Conservation (phyloP, 768 basidiomycete genomes). For the Lactarius indigo region DNA sequence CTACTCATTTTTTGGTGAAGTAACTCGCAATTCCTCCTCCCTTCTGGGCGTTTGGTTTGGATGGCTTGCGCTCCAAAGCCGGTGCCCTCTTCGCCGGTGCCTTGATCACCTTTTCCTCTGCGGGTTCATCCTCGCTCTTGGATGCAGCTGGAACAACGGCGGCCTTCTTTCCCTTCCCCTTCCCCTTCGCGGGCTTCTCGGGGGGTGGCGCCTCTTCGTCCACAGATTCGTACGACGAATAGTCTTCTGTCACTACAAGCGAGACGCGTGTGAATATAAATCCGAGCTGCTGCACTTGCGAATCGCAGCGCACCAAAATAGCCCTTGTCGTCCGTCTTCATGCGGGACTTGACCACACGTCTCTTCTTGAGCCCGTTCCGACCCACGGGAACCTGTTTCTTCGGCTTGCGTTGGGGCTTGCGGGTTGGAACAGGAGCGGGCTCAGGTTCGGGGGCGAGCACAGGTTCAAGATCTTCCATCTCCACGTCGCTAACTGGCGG, state of each 20-base stretch:
- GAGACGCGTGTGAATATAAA: background rate
- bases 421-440: slow-evolving; percentile 32
- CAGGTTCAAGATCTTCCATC: slow-evolving; percentile 28
- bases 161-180: slow-evolving; percentile 25
- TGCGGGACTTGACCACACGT: slow-evolving; percentile 56
- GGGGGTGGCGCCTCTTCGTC: slow-evolving; percentile 49
- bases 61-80: slow-evolving; percentile 15
- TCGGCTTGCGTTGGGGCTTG: slow-evolving; percentile 40
- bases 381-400: slow-evolving; percentile 69
- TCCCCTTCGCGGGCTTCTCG: slow-evolving; percentile 20
- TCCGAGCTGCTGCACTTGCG: background rate
- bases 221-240: slow-evolving; percentile 78
- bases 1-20: slow-evolving; percentile 19
- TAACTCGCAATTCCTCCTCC: slow-evolving; percentile 22
- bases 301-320: slow-evolving; percentile 55
- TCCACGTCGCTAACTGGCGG: slow-evolving; percentile 28
- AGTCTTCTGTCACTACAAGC: slow-evolving; percentile 64
- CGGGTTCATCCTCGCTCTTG: slow-evolving; percentile 10
- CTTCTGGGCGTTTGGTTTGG: slow-evolving; percentile 7
- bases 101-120: slow-evolving; percentile 3
- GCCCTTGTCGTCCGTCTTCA: slow-evolving; percentile 58
- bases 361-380: slow-evolving; percentile 75
- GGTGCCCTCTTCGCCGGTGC: slow-evolving; percentile 3
- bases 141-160: slow-evolving; percentile 6
- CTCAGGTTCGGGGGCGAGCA: slow-evolving; percentile 26